phyloP scores from a whole-genome alignment of 805 yeast species.

The Saccharomycopsis javanensis region DNA sequence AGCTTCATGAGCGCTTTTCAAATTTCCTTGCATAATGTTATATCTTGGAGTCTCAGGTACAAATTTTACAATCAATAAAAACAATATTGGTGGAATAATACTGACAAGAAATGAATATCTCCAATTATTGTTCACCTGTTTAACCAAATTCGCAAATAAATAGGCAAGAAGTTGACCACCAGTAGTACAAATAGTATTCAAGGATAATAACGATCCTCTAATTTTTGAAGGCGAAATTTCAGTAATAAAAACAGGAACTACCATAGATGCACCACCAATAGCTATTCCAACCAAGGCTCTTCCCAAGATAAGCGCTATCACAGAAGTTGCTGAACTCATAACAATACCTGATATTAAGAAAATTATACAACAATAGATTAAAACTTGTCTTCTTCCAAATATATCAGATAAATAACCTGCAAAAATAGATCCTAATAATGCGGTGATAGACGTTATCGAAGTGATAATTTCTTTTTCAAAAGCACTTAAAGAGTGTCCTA shows the following conservation, averaged over 20 bases:
- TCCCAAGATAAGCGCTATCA: conserved; percentile 40
- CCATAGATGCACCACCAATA: conserved; percentile 62
- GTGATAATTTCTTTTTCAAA: conserved; percentile 34
- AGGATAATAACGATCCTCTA: conserved; percentile 32
- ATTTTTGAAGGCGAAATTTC: conserved; percentile 38
- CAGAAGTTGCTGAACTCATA: conserved; percentile 33
- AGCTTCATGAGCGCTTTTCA: conserved; percentile 32
- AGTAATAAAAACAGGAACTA: conserved; percentile 50
- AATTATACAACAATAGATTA: conserved; percentile 35
- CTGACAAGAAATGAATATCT: conserved; percentile 31
- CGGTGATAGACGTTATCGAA: conserved; percentile 43
- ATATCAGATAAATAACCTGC: conserved; percentile 45
- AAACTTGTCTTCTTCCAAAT: conserved; percentile 33
- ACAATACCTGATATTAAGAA: conserved; percentile 41
- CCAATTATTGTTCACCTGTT: conserved; percentile 27
- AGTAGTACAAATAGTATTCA: conserved; percentile 37
- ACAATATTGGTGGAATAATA: conserved; percentile 34
- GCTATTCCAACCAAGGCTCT: conserved; percentile 61
- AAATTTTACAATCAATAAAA: conserved; percentile 29
- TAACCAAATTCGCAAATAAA: conserved; percentile 29
- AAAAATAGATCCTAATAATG: conserved; percentile 40
- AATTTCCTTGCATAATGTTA: conserved; percentile 28
- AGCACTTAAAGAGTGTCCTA: conserved; percentile 27
- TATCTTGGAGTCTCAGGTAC: conserved; percentile 47
- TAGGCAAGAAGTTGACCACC: conserved; percentile 42